Evolutionary conservation across 768 basidiomycete genomes (phyloP).

Genomic region (Auricularia heimuer): DNA sequence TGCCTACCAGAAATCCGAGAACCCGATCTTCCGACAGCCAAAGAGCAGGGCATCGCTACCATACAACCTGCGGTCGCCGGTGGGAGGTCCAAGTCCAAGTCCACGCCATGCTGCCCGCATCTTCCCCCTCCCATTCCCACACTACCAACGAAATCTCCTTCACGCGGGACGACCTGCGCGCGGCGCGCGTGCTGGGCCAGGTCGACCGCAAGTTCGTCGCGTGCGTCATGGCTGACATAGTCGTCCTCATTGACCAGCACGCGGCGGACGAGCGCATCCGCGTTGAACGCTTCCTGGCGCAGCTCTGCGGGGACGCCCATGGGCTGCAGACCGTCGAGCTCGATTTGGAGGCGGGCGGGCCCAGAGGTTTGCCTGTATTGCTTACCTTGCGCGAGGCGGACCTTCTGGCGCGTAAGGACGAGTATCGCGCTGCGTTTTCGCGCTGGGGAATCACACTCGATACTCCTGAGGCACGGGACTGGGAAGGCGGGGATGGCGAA

Average conservation of each 20-base stretch:
- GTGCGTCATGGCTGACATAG: constrained; percentile 42
- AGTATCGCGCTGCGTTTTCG: constrained; percentile 39
- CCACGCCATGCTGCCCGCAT: no score
- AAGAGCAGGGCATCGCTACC: no score
- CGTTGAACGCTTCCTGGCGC: constrained; percentile 72
- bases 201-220: constrained; percentile 88
- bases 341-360: constrained; percentile 24
- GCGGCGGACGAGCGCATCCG: constrained; percentile 95
- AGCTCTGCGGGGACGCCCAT: constrained; percentile 55
- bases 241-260: constrained; percentile 91
- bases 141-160: constrained; percentile 20
- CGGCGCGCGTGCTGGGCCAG: constrained; percentile 63
- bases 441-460: constrained; percentile 63
- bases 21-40: no score
- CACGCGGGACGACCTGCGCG: constrained; percentile 41
- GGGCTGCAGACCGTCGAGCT: constrained; percentile 24
- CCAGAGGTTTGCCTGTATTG: constrained; percentile 38
- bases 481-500: constrained; percentile 15
- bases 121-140: constrained; percentile 8
- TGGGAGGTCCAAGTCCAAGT: no score
- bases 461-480: constrained; percentile 13
- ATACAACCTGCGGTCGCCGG: no score
- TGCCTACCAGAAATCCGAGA: no score
- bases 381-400: constrained; percentile 57
- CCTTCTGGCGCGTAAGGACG: constrained; percentile 32